These are phyloP conservation scores for Suhomyces chickasaworum DNA, from an alignment of 1,139 yeast species.

Conservation along the genomic window DNA sequence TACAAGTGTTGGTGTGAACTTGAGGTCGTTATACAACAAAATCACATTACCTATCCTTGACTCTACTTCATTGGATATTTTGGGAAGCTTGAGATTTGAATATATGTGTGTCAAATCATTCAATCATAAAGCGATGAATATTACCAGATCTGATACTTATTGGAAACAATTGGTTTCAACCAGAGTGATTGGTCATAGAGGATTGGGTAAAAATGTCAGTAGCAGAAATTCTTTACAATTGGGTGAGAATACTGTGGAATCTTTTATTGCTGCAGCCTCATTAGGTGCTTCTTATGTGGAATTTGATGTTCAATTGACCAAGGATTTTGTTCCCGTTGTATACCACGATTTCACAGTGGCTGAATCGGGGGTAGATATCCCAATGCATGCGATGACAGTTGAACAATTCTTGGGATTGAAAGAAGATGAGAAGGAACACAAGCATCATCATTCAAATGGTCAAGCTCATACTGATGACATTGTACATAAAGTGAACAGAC, in stretches of 20 bases:
- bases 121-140: slow-evolving; percentile 66
- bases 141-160: slow-evolving; percentile 76
- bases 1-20: slow-evolving; percentile 70
- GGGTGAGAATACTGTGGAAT: slow-evolving; percentile 95
- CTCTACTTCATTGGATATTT: slow-evolving; percentile 64
- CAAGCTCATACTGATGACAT: slow-evolving; percentile 43
- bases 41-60: slow-evolving; percentile 81
- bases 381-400: slow-evolving; percentile 88
- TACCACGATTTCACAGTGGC: slow-evolving; percentile 96
- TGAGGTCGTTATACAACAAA: slow-evolving; percentile 66
- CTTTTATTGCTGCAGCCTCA: slow-evolving; percentile 95
- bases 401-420: slow-evolving; percentile 84
- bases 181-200: slow-evolving; percentile 95
- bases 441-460: slow-evolving; percentile 14
- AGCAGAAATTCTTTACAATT: slow-evolving; percentile 78
- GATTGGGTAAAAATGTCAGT: slow-evolving; percentile 82
- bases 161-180: slow-evolving; percentile 92
- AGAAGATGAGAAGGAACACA: slow-evolving; percentile 22
- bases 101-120: slow-evolving; percentile 74
- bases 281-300: slow-evolving; percentile 92
- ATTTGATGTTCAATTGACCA: slow-evolving; percentile 96
- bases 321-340: slow-evolving; percentile 87
- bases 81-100: slow-evolving; percentile 81
- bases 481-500: slow-evolving; percentile 37
- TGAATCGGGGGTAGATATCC: slow-evolving; percentile 94